Base-by-base conservation (phyloP, 306 rosid species). In the Vicia villosa region DNA sequence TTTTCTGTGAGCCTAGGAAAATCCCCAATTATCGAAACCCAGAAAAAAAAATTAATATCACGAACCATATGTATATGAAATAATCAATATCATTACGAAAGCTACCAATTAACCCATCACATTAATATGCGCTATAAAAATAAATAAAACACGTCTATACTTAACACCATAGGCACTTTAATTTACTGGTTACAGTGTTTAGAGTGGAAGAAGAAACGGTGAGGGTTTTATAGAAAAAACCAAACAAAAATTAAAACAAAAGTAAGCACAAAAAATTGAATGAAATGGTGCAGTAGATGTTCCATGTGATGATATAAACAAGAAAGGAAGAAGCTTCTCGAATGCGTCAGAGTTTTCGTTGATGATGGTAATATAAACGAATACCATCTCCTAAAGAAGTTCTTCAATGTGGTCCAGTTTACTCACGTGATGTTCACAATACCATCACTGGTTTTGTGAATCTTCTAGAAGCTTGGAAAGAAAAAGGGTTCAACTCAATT, bases 321-420 rank as follows among this genome's bases (percentile, higher is more conserved):
- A 10, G 88, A 84, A 1, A 94, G 97, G 17, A 87, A 86, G 65
- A 80, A 68, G 77, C 84, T 83, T 69, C 85, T 91, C 0, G 96
- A 87, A 13, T 85, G 88, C 9, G 77, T 85, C 17, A 94, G 96
- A 4, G 88, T 91, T 2, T 91, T 91, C 60, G 64, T 91, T 14
- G 97, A 89, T 0, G 91, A 87, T 3, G 96, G 91, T 21, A 96
- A 91, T 49, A 47, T 91, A 14, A 91, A 91, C 69, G 88, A 91
- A 69, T 63, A 76, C 4, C 37, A 43, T 11, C 76, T 87, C 16
- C 83, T 91, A 8, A 79, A 60, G 28, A 91, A 89, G 80, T 94
- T 91, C 24, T 91, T 91, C 73, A 96, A 91, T 37, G 96, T 87
- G 2, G 97, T 85, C 9, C 69, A 89, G 8, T 91, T 91, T 57